Base-by-base conservation (phyloP, 768 basidiomycete species). In the Lactarius hengduanensis region DNA sequence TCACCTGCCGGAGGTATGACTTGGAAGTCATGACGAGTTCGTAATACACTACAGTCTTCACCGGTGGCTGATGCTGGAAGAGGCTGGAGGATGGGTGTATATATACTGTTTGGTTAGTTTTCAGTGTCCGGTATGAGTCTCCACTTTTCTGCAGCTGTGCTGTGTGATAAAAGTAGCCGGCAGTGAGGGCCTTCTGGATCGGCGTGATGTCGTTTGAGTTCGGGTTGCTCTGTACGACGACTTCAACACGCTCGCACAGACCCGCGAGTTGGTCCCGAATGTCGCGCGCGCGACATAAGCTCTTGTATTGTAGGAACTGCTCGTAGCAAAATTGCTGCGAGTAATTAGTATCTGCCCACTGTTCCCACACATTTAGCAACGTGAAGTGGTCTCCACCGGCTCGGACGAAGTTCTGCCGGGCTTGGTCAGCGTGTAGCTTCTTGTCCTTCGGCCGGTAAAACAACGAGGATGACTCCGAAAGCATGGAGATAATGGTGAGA, bases 391-490 rank as follows among this genome's bases (percentile, higher is more conserved):
- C 97, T 28, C 97, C 97, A 34, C 97, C 96, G 0, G 92, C 81
- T 58, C 94, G 93, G 65, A 96, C 88, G 74, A 99, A 99, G 75
- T 98, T 98, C 76, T 96, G 92, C 64, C 96, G 86, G 4, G 97
- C 97, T 79, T 98, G 95, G 73, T 99, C 96, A 16, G 97, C 97
- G 73, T 98, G 94, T 59, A 95, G 78, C 74, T 94, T 96, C 81
- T 98, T 99, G 80, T 98, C 96, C 79, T 98, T 99, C 2, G 97
- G 97, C 41, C 97, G 86, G 75, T 95, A 99, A 76, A 98, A 94
- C 36, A 99, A 81, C 3, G 96, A 97, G 0, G 89, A 87, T 0
- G 95, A 97, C 77, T 98, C 97, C 28, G 92, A 93, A 15, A 99
- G 82, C 96, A 98, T 98, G 1, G 96, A 85, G 64, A 98, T 96